Percentiles rank a stretch among this genome's conserved stretches.
Evolutionary conservation across 805 yeast genomes (phyloP).

Genomic region (Metschnikowia reukaufii): DNA sequence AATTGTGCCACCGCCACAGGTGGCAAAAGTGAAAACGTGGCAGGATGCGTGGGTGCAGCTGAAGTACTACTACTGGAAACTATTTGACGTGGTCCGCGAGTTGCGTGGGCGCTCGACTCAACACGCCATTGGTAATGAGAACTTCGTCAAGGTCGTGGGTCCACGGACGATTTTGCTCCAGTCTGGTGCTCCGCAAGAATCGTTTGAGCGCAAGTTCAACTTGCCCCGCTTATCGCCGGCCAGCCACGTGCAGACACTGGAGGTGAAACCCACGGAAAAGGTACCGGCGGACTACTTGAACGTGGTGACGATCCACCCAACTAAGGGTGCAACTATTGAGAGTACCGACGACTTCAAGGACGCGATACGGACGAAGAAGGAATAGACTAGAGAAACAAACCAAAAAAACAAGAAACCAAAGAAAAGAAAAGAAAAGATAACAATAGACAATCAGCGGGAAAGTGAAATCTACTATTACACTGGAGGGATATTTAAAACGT

Average conservation of each 20-base stretch:
- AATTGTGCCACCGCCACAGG: conserved; percentile 16
- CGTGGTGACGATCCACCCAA: conserved; percentile 44
- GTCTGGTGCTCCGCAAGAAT: conserved; percentile 34
- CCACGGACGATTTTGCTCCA: conserved; percentile 54
- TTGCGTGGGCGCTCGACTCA: conserved; percentile 8
- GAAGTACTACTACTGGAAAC: conserved; percentile 16
- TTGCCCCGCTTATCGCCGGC: conserved; percentile 15
- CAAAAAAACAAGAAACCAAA: not conserved
- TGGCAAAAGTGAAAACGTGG: conserved; percentile 11
- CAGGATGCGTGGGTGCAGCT: conserved; percentile 10
- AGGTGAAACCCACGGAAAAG: conserved; percentile 16
- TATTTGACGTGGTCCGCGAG: conserved; percentile 4
- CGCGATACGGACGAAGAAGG: conserved; percentile 21
- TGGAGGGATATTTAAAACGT: not conserved
- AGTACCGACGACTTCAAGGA: conserved; percentile 44
- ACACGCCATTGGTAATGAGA: conserved; percentile 28
- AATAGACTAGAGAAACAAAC: not conserved
- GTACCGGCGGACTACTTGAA: conserved; percentile 47
- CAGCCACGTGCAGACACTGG: conserved; percentile 10
- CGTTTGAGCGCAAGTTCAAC: conserved; percentile 13
- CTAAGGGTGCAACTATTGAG: conserved; percentile 40
- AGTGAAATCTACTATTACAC: no score
- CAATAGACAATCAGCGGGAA: not conserved
- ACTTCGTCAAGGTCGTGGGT: conserved; percentile 52
- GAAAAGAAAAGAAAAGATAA: not conserved